Conservation (phyloP, 2,329 filamentous ascomycete genomes). For the Ophiosphaerella narmari region DNA sequence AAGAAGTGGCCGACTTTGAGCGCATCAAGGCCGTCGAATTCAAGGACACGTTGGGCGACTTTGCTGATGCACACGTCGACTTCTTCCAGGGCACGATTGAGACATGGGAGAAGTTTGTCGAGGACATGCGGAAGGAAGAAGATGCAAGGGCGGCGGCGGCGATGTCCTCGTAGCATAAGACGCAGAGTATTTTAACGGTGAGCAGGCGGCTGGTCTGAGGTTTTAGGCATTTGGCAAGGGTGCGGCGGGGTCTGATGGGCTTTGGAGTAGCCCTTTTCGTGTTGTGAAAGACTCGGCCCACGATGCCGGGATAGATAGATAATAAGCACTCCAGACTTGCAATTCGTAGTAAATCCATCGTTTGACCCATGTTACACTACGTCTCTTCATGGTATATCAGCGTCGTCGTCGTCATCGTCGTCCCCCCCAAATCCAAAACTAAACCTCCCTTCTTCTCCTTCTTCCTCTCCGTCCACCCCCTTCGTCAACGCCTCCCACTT, state of each 20-base stretch:
- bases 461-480: conserved; percentile 50
- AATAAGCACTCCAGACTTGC: not conserved
- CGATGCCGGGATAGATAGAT: not conserved
- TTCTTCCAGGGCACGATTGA: conserved; percentile 82
- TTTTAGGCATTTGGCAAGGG: too few species aligned
- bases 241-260: too few species aligned
- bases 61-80: conserved; percentile 83
- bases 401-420: conserved; percentile 46
- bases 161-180: conserved; percentile 20
- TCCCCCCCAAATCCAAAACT: conserved; percentile 66
- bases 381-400: conserved; percentile 36
- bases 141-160: conserved; percentile 38
- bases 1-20: conserved; percentile 92
- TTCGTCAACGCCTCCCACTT: conserved; percentile 85
- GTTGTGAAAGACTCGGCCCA: too few species aligned
- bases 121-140: conserved; percentile 78
- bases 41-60: conserved; percentile 77
- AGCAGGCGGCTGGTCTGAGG: too few species aligned
- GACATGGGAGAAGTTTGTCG: conserved; percentile 89
- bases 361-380: not conserved
- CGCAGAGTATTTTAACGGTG: not conserved
- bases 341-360: not conserved
- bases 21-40: conserved; percentile 95
- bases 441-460: conserved; percentile 53
- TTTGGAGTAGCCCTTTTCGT: too few species aligned